phyloP scores from a whole-genome alignment of 2,329 filamentous ascomycete genomes.

The Pseudocercospora pini-densiflorae region DNA sequence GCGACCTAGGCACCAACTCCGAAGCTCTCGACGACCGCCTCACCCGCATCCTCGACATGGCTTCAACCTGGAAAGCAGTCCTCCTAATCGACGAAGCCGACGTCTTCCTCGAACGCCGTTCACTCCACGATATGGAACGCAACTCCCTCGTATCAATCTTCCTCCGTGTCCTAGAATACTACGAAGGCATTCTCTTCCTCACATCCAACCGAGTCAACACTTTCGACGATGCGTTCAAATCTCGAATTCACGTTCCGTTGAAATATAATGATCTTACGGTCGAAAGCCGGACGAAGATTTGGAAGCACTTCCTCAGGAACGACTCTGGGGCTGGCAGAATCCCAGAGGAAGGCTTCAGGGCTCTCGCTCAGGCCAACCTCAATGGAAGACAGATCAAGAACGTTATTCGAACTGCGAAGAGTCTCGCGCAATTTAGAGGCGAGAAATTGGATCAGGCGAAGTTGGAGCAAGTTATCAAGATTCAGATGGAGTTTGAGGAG shows the following conservation, averaged over 20 bases:
- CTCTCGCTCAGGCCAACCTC: conserved; percentile 31
- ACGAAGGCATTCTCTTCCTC: conserved; percentile 44
- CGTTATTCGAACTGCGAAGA: conserved; percentile 35
- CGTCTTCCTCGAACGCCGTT: conserved; percentile 80
- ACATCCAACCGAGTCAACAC: conserved; percentile 43
- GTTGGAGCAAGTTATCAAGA: conserved; percentile 35
- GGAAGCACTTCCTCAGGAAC: conserved; percentile 32
- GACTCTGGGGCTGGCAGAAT: conserved; percentile 21
- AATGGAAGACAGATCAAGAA: conserved; percentile 41
- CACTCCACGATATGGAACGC: conserved; percentile 79
- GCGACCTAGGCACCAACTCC: conserved; percentile 47
- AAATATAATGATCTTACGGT: conserved; percentile 34
- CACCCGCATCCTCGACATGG: conserved; percentile 73
- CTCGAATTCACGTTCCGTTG: conserved; percentile 42
- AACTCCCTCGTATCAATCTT: conserved; percentile 75
- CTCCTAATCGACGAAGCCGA: conserved; percentile 84
- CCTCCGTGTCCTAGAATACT: conserved; percentile 46
- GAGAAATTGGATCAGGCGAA: conserved; percentile 29
- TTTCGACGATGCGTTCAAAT: conserved; percentile 45
- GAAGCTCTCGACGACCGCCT: conserved; percentile 48
- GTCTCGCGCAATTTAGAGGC: conserved; percentile 31
- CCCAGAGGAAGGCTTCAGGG: conserved; percentile 26
- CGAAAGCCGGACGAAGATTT: conserved; percentile 31
- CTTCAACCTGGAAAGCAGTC: conserved; percentile 85
- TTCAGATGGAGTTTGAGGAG: conserved; percentile 36